Evolutionary conservation across 495 filamentous ascomycete genomes (phyloP), one percentile per base, ranked within the genome.

Genomic region (Collariella sp.): DNA sequence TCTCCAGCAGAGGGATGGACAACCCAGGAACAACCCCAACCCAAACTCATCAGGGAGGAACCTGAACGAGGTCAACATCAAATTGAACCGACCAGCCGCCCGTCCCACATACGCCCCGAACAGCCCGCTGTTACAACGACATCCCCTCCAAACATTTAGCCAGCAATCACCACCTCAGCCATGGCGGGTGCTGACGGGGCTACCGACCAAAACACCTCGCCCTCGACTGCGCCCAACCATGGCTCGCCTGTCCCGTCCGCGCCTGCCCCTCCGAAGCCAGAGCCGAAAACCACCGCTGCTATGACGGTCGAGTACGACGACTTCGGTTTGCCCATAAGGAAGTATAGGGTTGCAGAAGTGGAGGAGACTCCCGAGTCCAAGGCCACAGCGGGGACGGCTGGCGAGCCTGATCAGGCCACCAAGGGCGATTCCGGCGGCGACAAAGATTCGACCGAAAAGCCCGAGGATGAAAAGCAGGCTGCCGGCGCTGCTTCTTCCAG

Each of bases 311-410:
- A 82, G 57, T 50, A 72, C 19, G 79, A 82, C 62, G 79, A 82
- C 41, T 82, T 81, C 62, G 78, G 79, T 22, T 65, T 82, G 46
- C 78, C 76, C 39, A 69, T 80, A 31, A 66, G 60, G 61, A 75
- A 74, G 56, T 66, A 66, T 35, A 56, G 60, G 44, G 34, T 52
- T 3, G 33, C 29, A 7, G 13, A 20, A 19, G 22, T 40, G 19
- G 22, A 42, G 12, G 47, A 29, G 22, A 43, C 46, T 3, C 16
- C 40, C 10, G 41, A 24, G 23, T 45, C 33, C n/a, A 54, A 56
- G 29, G 20, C 56, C 23, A 36, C 49, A 26, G 22, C 18, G n/a
- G 29, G 50, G 18, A 16, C 40, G 6, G 22, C 36, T 40, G 51
- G 18, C 18, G 45, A 35, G 34, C 40, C 20, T 33, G 52, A 20